Evolutionary conservation across 1,139 yeast species (phyloP), one percentile per base, ranked within the genome.

Genomic region (Meyerozyma smithsonii): DNA sequence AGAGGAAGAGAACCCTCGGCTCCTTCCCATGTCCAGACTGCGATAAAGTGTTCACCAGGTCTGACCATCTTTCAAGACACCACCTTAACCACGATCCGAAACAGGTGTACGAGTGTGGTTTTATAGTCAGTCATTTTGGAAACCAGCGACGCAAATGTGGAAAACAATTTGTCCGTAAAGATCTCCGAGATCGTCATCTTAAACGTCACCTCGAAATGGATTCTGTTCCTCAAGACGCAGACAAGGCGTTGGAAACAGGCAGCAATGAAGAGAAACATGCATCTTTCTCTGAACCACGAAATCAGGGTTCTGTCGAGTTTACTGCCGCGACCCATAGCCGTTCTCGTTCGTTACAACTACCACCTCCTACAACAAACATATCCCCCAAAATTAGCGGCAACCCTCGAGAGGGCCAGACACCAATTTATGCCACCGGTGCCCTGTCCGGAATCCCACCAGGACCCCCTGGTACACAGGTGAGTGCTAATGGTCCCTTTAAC

Each of bases 111-210:
- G 56, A 56, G 26, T 70, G 76, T 51, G 62, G 61, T 26, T 64
- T 54, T 41, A 47, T 58, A 7, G 46, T 61, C 7, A 50, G 41
- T 37, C 64, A 59, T 28, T 51, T 51, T 25, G 61, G 41, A 20
- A 59, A 61, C 5, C 38, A 34, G 33, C 42, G 41, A 14, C 46
- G 55, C 5, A 39, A 46, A 3, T 69, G 75, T 49, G 72, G 70
- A 10, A 65, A 67, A 44, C 58, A 64, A 3, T 69, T 69, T 53
- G 74, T 49, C 34, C 64, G 85, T 21, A 72, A 69, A 40, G 85
- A 79, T 52, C 54, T 79, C 33, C 54, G 68, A 17, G 64, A 62
- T 4, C 58, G 84, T 38, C 85, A 79, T 51, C 49, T 71, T 38
- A 75, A 73, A 48, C 58, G 84, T 25, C 84, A 79, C 44, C 49